These are phyloP conservation scores for Phytophthora pinifolia DNA, from an alignment of 352 stramenopile genomes.

Conservation along the genomic window DNA sequence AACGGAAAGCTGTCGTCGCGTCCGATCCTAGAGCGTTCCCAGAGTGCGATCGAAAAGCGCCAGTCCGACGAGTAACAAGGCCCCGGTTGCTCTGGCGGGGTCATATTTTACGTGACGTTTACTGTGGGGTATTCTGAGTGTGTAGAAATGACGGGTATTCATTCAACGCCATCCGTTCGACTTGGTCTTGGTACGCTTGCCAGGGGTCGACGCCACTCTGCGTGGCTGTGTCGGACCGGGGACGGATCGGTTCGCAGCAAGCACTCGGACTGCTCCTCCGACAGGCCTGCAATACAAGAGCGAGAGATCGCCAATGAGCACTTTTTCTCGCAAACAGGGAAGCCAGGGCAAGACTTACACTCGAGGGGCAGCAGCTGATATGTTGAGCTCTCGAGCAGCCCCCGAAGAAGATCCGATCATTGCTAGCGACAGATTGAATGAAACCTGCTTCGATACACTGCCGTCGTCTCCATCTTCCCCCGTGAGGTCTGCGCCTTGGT, in stretches of 20 bases:
- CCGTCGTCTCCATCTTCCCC: slow-evolving; percentile 8
- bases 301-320: slow-evolving; percentile 3
- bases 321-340: not conserved
- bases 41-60: slow-evolving; percentile 24
- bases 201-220: slow-evolving; percentile 31
- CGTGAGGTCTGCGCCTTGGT: slow-evolving; percentile 5
- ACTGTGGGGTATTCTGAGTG: slow-evolving; percentile 14
- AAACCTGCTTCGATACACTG: slow-evolving; percentile 58
- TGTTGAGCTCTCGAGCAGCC: slow-evolving; percentile 32
- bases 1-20: slow-evolving; percentile 24
- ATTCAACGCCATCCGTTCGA: slow-evolving; percentile 72
- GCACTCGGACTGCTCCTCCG: slow-evolving; percentile 42
- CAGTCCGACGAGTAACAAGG: slow-evolving; percentile 18
- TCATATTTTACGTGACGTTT: slow-evolving; percentile 37
- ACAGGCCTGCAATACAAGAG: slow-evolving; percentile 19
- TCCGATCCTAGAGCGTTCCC: slow-evolving; percentile 35
- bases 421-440: slow-evolving; percentile 47
- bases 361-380: slow-evolving; percentile 26
- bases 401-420: slow-evolving; percentile 11
- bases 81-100: slow-evolving; percentile 12
- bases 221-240: slow-evolving; percentile 20
- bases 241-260: slow-evolving; percentile 33
- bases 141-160: not conserved
- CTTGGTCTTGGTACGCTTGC: slow-evolving; percentile 52
- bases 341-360: slow-evolving; percentile 36